Evolutionary conservation across 2,329 filamentous ascomycete species (phyloP).

Genomic region (Epichloe coenophiala): DNA sequence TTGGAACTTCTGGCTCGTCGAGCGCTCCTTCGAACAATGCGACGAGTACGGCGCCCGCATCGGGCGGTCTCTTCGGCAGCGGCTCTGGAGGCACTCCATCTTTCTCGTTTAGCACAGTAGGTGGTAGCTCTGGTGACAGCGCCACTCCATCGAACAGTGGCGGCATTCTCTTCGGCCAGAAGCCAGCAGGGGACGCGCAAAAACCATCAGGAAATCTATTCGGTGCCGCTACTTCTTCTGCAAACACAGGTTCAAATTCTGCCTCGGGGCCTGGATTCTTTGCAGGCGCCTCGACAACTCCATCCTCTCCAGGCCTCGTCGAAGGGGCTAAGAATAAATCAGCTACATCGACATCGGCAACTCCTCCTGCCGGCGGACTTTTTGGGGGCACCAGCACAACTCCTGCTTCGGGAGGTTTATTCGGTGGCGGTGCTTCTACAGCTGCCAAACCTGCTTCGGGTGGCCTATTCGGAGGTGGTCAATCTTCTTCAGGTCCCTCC

Average conservation of each 20-base stretch:
- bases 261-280: conserved; percentile 17
- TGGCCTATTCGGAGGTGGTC: conserved; percentile 12
- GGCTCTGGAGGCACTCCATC: conserved; percentile 16
- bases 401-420: conserved; percentile 6
- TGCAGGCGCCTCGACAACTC: conserved; percentile 11
- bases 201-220: conserved; percentile 17
- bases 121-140: conserved; percentile 10
- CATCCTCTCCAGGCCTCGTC: conserved; percentile 9
- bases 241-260: conserved; percentile 14
- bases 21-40: conserved; percentile 18
- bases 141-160: conserved; percentile 16
- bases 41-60: conserved; percentile 25
- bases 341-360: conserved; percentile 7
- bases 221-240: conserved; percentile 11
- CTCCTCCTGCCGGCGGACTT: conserved; percentile 9
- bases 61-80: conserved; percentile 27
- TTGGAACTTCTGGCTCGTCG: conserved; percentile 21
- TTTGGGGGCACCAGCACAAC: conserved; percentile 10
- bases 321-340: conserved; percentile 3
- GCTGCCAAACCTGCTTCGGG: conserved; percentile 14
- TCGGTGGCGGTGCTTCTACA: conserved; percentile 1
- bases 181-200: conserved; percentile 13
- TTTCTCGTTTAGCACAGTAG: conserved; percentile 26
- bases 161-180: conserved; percentile 20
- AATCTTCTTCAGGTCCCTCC: conserved; percentile 4